phyloP scores from a whole-genome alignment of 164 flowering plant species.

The Magnolia changhungtana region DNA sequence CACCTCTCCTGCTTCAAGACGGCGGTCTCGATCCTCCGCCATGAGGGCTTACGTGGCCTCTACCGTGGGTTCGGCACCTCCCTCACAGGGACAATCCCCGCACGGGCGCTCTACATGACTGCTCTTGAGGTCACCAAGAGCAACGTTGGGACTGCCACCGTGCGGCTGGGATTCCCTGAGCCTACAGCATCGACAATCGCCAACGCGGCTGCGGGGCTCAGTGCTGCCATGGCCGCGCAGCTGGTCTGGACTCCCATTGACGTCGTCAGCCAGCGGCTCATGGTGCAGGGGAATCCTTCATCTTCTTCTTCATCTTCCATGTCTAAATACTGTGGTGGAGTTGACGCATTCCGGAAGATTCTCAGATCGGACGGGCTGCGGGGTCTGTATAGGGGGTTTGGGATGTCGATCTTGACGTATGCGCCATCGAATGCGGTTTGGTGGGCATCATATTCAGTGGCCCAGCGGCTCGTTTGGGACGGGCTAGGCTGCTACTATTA shows the following conservation, averaged over 20 bases:
- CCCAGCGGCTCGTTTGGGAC: constrained; percentile 59
- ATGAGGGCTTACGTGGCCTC: constrained; percentile 65
- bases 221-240: constrained; percentile 83
- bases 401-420: constrained; percentile 73
- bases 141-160: constrained; percentile 49
- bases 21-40: constrained; percentile 35
- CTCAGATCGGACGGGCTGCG: constrained; percentile 45
- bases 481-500: constrained; percentile 33
- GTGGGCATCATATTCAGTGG: constrained; percentile 86
- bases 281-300: constrained; percentile 56
- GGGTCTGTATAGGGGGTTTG: constrained; percentile 83
- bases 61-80: constrained; percentile 83
- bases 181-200: constrained; percentile 60
- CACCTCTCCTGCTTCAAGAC: constrained; percentile 38
- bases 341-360: constrained; percentile 71
- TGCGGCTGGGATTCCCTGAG: constrained; percentile 54
- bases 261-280: constrained; percentile 79
- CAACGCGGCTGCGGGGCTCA: constrained; percentile 75
- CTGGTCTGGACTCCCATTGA: constrained; percentile 86
- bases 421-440: constrained; percentile 92
- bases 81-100: constrained; percentile 77
- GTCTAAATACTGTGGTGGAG: constrained; percentile 50
- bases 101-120: constrained; percentile 77
- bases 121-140: constrained; percentile 82
- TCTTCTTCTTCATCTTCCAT: background rate